Percentiles rank a stretch among this genome's conserved stretches.
These are phyloP conservation scores for Asterophora lycoperdoides DNA, from an alignment of 768 basidiomycete species.

Conservation along the genomic window DNA sequence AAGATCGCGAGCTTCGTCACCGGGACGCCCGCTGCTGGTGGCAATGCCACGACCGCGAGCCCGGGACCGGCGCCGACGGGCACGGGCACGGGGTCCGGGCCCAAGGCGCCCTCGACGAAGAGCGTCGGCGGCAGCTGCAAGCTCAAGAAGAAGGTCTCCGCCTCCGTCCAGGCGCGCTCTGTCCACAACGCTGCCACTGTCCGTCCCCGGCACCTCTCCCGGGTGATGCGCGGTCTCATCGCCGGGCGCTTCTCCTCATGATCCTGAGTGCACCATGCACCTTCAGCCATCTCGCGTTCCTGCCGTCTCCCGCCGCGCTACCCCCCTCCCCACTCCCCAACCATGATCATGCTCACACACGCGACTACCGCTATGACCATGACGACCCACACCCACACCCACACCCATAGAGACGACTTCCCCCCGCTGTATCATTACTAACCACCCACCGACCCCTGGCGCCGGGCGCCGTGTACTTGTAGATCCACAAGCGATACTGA, in stretches of 20 bases:
- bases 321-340: not conserved
- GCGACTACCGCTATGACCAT: not conserved
- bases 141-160: conserved; percentile 15
- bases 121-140: conserved; percentile 14
- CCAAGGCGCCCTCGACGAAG: conserved; percentile 8
- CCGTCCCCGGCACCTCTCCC: conserved; percentile 25
- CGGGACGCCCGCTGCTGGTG: conserved; percentile 10
- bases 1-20: conserved; percentile 38
- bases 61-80: not conserved
- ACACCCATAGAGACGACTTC: not conserved
- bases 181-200: conserved; percentile 3
- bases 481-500: not conserved
- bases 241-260: conserved; percentile 8
- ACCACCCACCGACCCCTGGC: not conserved
- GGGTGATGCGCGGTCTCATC: conserved; percentile 26
- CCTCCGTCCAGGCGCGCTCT: not conserved
- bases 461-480: conserved; percentile 2
- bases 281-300: no score
- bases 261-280: no score
- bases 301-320: not conserved
- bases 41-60: conserved; percentile 9
- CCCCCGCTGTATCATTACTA: not conserved
- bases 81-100: not conserved
- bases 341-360: not conserved
- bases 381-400: not conserved